Evolutionary conservation across 768 basidiomycete genomes (phyloP), one percentile per base, ranked within the genome.

Genomic region (Royoungia palumana): DNA sequence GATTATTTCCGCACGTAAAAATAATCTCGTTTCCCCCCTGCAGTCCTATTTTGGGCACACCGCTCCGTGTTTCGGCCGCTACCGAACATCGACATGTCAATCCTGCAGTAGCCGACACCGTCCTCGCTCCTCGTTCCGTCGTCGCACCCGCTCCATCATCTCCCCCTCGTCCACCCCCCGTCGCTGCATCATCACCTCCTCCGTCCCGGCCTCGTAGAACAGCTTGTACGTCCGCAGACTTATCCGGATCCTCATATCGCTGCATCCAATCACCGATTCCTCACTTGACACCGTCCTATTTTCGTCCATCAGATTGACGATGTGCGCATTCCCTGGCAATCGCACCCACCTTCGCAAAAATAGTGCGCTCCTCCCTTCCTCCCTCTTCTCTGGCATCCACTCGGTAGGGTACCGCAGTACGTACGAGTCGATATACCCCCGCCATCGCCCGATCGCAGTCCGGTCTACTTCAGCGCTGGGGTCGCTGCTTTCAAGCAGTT

Each of bases 371-470:
- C 60, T 66, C 69, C 68, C 53, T 52, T 63, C 58, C 50, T 60
- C 61, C 69, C 46, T 61, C 51, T 56, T 59, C 50, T 69, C 70
- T 2, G 79, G 78, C 36, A 78, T 35, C 87, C 87, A 87, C 58
- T 89, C 88, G 12, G 86, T 89, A 6, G 82, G 79, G 52, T 84
- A 73, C 35, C 72, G 75, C 72, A 85, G 76, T 53, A 86, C 82
- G 59, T 83, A 92, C 34, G 83, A 82, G 58, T 82, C 81, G 50
- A 85, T 70, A 58, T 92, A 90, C 62, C 80, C 84, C 41, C 80
- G 70, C 89, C 89, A 91, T 44, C 87, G 81, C 37, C 71, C 73
- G 14, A 68, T 49, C 30, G 73, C 58, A 11, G 74, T 71, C 39
- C 75, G 76, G 44, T 79, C 78, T 20, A 76, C 76, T 51, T 79